Evolutionary conservation across 2,329 filamentous ascomycete species (phyloP).

Genomic region (Xylaria sp.): DNA sequence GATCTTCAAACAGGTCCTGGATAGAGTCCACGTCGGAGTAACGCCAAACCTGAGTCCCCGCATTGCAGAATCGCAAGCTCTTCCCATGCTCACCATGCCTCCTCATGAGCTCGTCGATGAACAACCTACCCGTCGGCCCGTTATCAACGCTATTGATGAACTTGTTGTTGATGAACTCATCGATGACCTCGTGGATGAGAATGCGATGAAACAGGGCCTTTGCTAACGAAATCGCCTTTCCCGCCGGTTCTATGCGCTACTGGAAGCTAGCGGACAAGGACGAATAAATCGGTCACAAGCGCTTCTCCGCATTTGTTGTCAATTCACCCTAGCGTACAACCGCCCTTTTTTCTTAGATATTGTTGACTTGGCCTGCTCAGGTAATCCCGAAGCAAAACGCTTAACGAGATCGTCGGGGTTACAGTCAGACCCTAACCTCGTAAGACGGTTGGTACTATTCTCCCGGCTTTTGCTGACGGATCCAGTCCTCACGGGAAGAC

Average conservation of each 20-base stretch:
- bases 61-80: too few species aligned
- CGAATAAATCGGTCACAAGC: not conserved
- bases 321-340: not conserved
- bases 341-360: not conserved
- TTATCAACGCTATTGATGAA: too few species aligned
- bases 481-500: not conserved
- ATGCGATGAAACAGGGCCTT: not conserved
- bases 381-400: too few species aligned
- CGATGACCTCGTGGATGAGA: too few species aligned
- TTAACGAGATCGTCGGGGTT: not conserved
- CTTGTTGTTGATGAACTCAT: too few species aligned
- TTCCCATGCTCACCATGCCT: too few species aligned
- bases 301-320: not conserved
- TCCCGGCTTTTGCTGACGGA: not conserved
- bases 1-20: conserved; percentile 53
- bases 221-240: not conserved
- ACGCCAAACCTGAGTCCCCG: too few species aligned
- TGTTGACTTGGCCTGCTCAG: not conserved
- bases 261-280: not conserved
- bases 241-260: not conserved
- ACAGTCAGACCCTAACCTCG: not conserved
- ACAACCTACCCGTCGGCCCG: too few species aligned
- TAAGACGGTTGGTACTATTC: not conserved
- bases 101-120: too few species aligned
- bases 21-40: conserved; percentile 33